Percentiles rank a stretch among this genome's conserved stretches.
Conservation (phyloP, 2,329 filamentous ascomycete species). For the Exophiala bonariae region DNA sequence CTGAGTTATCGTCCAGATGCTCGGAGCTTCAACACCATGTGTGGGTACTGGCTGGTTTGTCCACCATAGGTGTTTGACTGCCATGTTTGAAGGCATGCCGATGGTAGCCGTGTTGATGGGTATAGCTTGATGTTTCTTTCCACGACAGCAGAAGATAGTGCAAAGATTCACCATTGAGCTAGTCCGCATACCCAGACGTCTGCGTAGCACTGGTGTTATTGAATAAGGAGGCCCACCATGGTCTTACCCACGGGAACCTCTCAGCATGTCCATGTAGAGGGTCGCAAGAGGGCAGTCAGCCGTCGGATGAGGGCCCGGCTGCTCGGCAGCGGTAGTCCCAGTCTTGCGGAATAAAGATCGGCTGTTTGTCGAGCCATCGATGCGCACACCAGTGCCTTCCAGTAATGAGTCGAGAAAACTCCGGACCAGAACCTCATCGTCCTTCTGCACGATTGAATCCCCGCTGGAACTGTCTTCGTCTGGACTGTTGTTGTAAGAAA, state of each 20-base stretch:
- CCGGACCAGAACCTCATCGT: constrained; percentile 20
- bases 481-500: constrained; percentile 8
- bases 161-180: no score
- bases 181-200: no score
- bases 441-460: constrained; percentile 4
- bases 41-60: no score
- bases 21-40: no score
- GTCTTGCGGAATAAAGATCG: constrained; percentile 18
- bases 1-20: no score
- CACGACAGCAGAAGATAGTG: no score
- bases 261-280: constrained; percentile 24
- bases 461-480: background rate
- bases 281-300: constrained; percentile 19
- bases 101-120: no score
- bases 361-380: constrained; percentile 4
- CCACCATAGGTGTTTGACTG: no score
- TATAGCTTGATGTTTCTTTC: no score
- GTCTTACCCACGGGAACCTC: constrained; percentile 11
- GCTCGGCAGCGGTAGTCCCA: background rate
- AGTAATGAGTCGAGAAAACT: constrained; percentile 18
- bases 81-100: no score
- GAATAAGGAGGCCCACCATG: no score
- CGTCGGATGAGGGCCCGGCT: background rate
- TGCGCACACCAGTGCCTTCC: constrained; percentile 16
- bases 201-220: no score